A percentile compares a stretch with the other conserved stretches of the same genome.
These are phyloP conservation scores for Gaeumannomyces tritici DNA, from an alignment of 2,329 filamentous ascomycete genomes.

Conservation along the genomic window DNA sequence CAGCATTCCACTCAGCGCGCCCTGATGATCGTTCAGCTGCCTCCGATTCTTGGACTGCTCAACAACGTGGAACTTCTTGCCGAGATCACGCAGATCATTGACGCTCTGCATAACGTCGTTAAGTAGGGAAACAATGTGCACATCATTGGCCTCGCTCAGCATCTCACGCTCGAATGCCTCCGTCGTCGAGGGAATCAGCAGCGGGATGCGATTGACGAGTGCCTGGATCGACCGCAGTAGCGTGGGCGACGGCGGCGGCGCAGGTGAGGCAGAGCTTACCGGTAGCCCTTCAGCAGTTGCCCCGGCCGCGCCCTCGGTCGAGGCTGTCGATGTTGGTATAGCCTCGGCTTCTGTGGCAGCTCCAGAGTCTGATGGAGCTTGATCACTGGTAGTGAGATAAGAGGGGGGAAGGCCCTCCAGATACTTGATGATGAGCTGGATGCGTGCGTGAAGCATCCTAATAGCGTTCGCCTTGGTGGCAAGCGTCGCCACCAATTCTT, in stretches of 20 bases:
- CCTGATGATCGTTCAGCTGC: neutral
- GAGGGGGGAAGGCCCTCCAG: constrained; percentile 62
- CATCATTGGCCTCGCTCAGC: constrained; percentile 73
- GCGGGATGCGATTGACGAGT: constrained; percentile 71
- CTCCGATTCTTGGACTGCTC: constrained; percentile 28
- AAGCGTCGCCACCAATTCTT: constrained; percentile 55
- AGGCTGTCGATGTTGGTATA: constrained; percentile 18
- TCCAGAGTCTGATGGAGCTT: constrained; percentile 12
- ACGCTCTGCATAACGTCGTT: constrained; percentile 66
- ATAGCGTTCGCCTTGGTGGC: constrained; percentile 87
- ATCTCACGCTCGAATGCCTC: constrained; percentile 61
- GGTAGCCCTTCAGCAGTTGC: too few relatives aligned
- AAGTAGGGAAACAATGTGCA: constrained; percentile 60
- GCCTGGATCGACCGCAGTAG: constrained; percentile 84
- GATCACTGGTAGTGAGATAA: constrained; percentile 38
- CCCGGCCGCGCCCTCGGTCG: constrained; percentile 19
- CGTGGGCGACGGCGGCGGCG: constrained; percentile 47
- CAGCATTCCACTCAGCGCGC: neutral
- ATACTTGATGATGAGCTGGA: constrained; percentile 66
- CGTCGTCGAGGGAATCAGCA: constrained; percentile 64
- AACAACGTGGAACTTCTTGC: constrained; percentile 60
- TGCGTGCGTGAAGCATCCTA: constrained; percentile 78
- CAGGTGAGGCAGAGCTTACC: neutral
- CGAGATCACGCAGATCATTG: constrained; percentile 60
- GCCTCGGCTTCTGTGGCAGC: constrained; percentile 15